Conservation (phyloP, 2,329 filamentous ascomycete genomes). For the Aureobasidium sp. region DNA sequence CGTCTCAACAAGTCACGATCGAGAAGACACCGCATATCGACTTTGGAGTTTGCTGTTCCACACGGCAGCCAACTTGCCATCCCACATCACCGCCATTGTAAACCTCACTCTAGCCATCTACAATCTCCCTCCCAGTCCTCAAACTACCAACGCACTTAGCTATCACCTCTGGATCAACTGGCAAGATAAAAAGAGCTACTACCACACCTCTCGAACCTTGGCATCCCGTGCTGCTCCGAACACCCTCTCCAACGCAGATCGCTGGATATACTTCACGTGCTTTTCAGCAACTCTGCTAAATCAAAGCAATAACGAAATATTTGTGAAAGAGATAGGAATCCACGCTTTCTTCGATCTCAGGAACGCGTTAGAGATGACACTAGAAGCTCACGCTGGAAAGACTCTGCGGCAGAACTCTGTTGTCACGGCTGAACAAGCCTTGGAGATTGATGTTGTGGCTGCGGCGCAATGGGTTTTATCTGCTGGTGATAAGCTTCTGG, state of each 20-base stretch:
- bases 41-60: not conserved
- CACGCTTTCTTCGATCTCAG: not conserved
- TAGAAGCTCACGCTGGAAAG: not conserved
- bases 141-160: not conserved
- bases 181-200: not conserved
- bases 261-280: not conserved
- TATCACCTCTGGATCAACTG: not conserved
- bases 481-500: not conserved
- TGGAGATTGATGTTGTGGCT: not conserved
- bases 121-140: not conserved
- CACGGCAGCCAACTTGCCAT: not conserved
- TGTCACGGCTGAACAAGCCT: not conserved
- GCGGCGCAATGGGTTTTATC: not conserved
- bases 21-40: not conserved
- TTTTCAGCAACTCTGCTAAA: not conserved
- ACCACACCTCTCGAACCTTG: not conserved
- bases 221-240: not conserved
- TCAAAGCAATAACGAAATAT: not conserved
- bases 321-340: not conserved
- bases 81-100: not conserved
- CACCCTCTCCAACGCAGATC: not conserved
- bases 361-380: not conserved
- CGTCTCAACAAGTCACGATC: no score
- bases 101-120: not conserved
- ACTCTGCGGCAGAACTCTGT: not conserved